Base-by-base conservation (phyloP, 1,139 yeast genomes). In the Kodamaea fungicola region DNA sequence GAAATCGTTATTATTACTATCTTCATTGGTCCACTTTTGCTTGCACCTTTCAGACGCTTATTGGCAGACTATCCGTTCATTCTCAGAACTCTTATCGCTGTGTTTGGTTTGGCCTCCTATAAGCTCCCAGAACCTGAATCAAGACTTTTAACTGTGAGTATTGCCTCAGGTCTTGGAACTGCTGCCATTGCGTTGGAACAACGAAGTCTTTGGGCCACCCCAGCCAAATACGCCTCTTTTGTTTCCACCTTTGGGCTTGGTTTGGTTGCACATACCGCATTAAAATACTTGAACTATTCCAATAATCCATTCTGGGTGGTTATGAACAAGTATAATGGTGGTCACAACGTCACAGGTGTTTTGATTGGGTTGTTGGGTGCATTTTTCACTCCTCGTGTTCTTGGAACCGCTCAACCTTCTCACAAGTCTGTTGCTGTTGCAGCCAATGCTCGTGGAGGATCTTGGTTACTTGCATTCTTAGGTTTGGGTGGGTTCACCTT, bases 221-320 rank as follows among this genome's bases (percentile, higher is more conserved):
- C 72, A 4, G 57, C 58, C 32, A 67, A 70, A 40, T 67, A 76
- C 33, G 61, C 67, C 32, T 71, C 78, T 25, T 84, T 77, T 48
- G 69, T 82, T 2, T 57, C 82, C 2, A 72, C 94, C 1, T 81
- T 86, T 54, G 60, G 80, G 1, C 49, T 85, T 22, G 98, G 98
- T 16, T 69, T 92, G 40, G 69, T 86, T 34, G 60, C 79, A 4
- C 80, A 96, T 2, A 77, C 89, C 1, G 75, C 85, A 29, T 71
- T 88, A 24, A 92, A 94, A 55, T 84, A 76, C 62, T 77, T 83
- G 12, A 77, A 73, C 53, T 85, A 77, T 62, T 80, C 97, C 5
- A 90, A 90, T 55, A 92, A 92, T 57, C 98, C 98, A 28, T 69
- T 89, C 35, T 92, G 98, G 98, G 95, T 98, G 28, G 84, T 89